Base-by-base conservation (phyloP, 257 asterid genomes). In the Cinchona pubescens region DNA sequence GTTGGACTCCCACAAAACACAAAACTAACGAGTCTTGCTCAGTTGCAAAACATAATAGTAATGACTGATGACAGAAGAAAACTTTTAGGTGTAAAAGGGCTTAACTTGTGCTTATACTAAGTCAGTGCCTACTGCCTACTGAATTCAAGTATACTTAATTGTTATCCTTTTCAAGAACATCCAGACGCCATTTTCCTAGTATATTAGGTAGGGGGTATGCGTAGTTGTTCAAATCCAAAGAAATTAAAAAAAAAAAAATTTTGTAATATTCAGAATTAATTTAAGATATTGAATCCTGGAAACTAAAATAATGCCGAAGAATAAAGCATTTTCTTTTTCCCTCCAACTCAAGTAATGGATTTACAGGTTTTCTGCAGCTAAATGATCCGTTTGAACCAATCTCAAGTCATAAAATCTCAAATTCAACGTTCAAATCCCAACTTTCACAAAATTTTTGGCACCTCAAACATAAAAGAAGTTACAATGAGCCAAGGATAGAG, bases 351-450 rank as follows among this genome's bases (percentile, higher is more conserved):
- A 45, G 42, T 43, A 25, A 48, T 59, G 43, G 19, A 40, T 49
- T 25, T 13, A 37, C 96, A 95, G 98, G 99, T 75, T 91, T 91
- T 82, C 85, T 95, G 73, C 93, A 92, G 89, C 84, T 85, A 46
- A 95, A 92, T 81, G 98, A 92, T 81, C 98, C 97, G 55, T 82
- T 90, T 14, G 82, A 81, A n/a, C 78, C 94, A 13, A 82, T 84
- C 58, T 84, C 93, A 43, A 86, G 71, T 69, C 86, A 81, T 42
- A 87, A 84, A 71, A 78, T 85, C 30, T 76, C 88, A 15, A 81
- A 90, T n/a, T 91, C 93, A 23, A 79, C 88, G 0, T 81, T 87
- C 35, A 92, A 86, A 74, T 92, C 97, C 59, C 79, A 90, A 11
- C 82, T 90, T 40, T 83, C 93, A 1, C 90, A 82, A 59, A 89